A percentile compares a stretch with the other conserved stretches of the same genome.
phyloP scores from a whole-genome alignment of 371 early-diverging fungal species.

The Nematocida sp. region DNA sequence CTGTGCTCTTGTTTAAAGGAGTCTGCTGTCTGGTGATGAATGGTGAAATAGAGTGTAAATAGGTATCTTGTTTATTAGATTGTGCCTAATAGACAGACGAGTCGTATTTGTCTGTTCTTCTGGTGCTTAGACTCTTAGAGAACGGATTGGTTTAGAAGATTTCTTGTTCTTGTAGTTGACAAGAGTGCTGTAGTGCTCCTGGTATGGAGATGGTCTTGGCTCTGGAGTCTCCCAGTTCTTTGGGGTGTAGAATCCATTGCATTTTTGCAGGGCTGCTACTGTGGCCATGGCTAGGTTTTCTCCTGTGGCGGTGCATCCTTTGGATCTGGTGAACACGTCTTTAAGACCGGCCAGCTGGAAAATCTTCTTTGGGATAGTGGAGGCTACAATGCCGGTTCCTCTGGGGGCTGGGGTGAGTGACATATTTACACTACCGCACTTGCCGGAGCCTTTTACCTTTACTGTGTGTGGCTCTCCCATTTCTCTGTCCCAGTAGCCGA shows the following conservation, averaged over 20 bases:
- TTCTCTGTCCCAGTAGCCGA: conserved; percentile 94
- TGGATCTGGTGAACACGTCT: conserved; percentile 89
- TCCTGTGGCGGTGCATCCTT: conserved; percentile 73
- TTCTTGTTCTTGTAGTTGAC: not conserved
- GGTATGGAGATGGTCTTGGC: conserved; percentile 54
- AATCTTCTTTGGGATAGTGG: conserved; percentile 89
- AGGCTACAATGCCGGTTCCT: conserved; percentile 95
- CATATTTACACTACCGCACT: conserved; percentile 89
- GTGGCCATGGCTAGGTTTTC: conserved; percentile 99
- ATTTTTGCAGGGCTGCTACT: conserved; percentile 89
- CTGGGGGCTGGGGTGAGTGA: conserved; percentile 92
- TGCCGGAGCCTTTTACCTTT: conserved; percentile 91
- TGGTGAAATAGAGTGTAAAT: no score
- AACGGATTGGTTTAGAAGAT: not conserved
- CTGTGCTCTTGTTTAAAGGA: no score
- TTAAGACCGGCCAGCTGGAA: conserved; percentile 92
- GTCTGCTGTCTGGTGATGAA: no score
- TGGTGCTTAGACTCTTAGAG: no score
- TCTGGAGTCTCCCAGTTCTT: conserved; percentile 77
- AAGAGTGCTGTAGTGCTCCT: not conserved
- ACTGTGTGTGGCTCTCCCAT: conserved; percentile 97
- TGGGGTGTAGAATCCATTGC: conserved; percentile 90
- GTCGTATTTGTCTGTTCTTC: no score
- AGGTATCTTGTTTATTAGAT: no score
- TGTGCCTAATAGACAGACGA: no score